Evolutionary conservation across 208 protist species (phyloP).

Genomic region (Blastocrithidia nonstop): DNA sequence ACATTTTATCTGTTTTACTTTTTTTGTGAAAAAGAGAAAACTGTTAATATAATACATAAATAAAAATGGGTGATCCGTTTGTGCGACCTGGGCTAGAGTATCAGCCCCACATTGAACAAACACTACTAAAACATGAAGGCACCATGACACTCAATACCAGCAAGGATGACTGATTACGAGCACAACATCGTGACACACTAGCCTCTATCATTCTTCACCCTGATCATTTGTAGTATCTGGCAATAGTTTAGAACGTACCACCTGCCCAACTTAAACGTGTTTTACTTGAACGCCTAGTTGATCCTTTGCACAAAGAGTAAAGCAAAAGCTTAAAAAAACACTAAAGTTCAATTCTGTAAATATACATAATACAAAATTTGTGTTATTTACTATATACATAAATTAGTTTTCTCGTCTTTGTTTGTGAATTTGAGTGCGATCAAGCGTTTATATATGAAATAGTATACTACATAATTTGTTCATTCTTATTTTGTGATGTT

Average conservation of each 20-base stretch:
- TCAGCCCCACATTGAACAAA: conserved; percentile 66
- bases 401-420: neutral
- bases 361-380: too few species aligned
- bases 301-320: conserved; percentile 32
- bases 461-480: neutral
- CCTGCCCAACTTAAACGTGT: conserved; percentile 63
- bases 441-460: neutral
- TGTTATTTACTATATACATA: too few species aligned
- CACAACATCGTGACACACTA: conserved; percentile 81
- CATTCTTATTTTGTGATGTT: neutral
- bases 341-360: too few species aligned
- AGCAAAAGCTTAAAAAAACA: neutral
- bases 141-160: conserved; percentile 63
- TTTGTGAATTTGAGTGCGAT: neutral
- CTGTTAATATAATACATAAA: too few species aligned
- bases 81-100: conserved; percentile 75
- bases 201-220: conserved; percentile 48
- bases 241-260: conserved; percentile 58
- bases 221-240: conserved; percentile 58
- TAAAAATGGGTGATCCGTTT: conserved; percentile 76
- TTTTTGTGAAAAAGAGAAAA: too few species aligned
- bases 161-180: conserved; percentile 79
- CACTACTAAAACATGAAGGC: conserved; percentile 67
- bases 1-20: too few species aligned
- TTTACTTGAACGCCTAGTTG: conserved; percentile 56